Evolutionary conservation across 2,329 filamentous ascomycete genomes (phyloP), one percentile per base, ranked within the genome.

Genomic region (Neofusicoccum parvum): DNA sequence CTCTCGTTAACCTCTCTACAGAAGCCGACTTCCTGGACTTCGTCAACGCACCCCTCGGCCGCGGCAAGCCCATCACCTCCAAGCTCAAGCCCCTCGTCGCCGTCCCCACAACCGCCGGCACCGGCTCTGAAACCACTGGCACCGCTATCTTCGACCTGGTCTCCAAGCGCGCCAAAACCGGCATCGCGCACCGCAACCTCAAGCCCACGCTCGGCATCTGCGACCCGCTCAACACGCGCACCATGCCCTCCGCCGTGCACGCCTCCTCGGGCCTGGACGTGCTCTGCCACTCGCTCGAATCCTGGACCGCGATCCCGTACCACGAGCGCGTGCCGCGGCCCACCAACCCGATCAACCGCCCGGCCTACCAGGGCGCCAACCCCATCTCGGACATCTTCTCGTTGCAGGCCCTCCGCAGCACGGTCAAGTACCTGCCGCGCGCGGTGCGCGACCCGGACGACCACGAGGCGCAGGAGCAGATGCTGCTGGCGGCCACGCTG

Each of bases 361-460:
- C 95, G 0, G 94, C 95, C 0, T 99, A 99, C 75, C 95, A 99
- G 78, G 95, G 95, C 46, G 93, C 95, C 6, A 99, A 99, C 76
- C 95, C 95, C 2, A 99, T 99, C 72, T 96, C 92, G 49, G 95
- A 99, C 76, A 94, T 99, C 70, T 99, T 99, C 82, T 96, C 92
- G 3, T 84, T 99, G 20, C 90, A 92, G 71, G 94, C 95, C 0
- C 85, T 99, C 5, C 85, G 87, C 36, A 87, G 87, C 71, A 97
- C 94, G 0, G 88, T 97, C 69, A 94, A 97, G 80, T 99, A 97
- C 74, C 88, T 99, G 0, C 95, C 94, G 0, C 88, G 94, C 65
- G 90, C 93, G 0, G 91, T 96, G 3, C 88, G 85, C 66, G 91
- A 98, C 72, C 93, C 94, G 0, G 93, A 97, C 39, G 95, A 99